Base-by-base conservation (phyloP, 2,329 filamentous ascomycete genomes). In the Diplodia sapinea region DNA sequence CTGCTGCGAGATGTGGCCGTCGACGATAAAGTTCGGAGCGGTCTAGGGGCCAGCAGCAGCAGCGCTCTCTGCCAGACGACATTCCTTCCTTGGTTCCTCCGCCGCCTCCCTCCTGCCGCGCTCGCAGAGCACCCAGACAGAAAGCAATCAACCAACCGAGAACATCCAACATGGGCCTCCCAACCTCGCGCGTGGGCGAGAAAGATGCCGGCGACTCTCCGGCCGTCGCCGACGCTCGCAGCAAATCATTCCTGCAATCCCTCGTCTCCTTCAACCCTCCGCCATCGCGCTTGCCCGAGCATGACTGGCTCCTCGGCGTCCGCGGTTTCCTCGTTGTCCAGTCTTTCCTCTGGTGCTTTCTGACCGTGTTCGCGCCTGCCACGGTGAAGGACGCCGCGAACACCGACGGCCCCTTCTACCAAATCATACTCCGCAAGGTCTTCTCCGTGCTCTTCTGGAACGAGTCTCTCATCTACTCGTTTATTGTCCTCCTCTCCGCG, bases 391-490 rank as follows among this genome's bases (percentile, higher is more conserved):
- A 52, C 31, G 71, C 72, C 33, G 76, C 75, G 59, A 76, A 79
- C 61, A 70, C 73, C 11, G 62, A 74, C n/a, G 80, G 80, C 0
- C 77, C 79, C 2, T 64, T 71, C 13, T 81, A 81, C 67, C 79
- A 82, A 71, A 71, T 74, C 17, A 71, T 82, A 33, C 71, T 84
- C 36, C 79, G 82, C 59, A 81, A 83, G 67, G 77, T 80, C 1
- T 74, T 84, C 50, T 80, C 79, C 0, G 78, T 82, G 15, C 72
- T 83, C 4, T 78, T 82, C 68, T 83, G 80, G 79, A 82, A 83
- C 69, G 75, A 79, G 40, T 76, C 77, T 38, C 73, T 84, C 68
- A 79, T 84, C 64, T 81, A 81, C 72, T 80, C 79, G 26, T 80
- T 78, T 73, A 77, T 83, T 72, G 79, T 84, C 69, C 74, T 83